Evolutionary conservation across 352 stramenopile genomes (phyloP), one percentile per base, ranked within the genome.

Genomic region (Phytophthora hibernalis): DNA sequence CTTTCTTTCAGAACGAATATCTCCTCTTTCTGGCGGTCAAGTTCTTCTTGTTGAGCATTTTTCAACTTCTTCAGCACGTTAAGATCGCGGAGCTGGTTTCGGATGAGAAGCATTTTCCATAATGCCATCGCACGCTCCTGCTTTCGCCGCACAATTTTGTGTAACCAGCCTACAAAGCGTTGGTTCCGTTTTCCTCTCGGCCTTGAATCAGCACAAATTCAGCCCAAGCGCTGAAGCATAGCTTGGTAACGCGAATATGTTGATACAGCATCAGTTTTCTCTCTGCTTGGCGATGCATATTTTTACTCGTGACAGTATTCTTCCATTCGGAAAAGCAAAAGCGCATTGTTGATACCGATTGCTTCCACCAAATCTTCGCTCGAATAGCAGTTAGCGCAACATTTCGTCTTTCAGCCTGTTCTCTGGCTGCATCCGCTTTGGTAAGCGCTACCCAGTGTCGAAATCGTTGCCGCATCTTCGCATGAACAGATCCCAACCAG

Each of bases 401-500:
- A 18, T 75, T 77, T 21, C 57, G 68, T 12, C 65, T 76, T 21
- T 33, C 54, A 15, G 54, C 49, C 33, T 59, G 55, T 22, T 72
- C 74, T 48, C 37, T 76, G 13, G 54, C 61, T 35, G 54, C 58
- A 2, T 67, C 35, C 5, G 35, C 21, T 13, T 48, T 63, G 0
- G 57, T 57, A 16, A 59, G 26, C 18, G 42, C 43, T 28, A 54
- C 35, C 83, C 83, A 91, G 20, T 54, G 60, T 1, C 5, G 38
- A 42, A 90, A 86, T n/a, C 70, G 56, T 10, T 78, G 30, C 28
- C 50, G 48, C 59, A 89, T 58, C 18, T 68, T 70, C 0, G 50
- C 37, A 37, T 78, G 72, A 1, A 88, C 63, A n/a, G 78, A 80
- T 2, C 35, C 49, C 7, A 86, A 28, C 72, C 74, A 82, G 18